Conservation (phyloP, 106 monocot species). For the Hemerocallis citrina region DNA sequence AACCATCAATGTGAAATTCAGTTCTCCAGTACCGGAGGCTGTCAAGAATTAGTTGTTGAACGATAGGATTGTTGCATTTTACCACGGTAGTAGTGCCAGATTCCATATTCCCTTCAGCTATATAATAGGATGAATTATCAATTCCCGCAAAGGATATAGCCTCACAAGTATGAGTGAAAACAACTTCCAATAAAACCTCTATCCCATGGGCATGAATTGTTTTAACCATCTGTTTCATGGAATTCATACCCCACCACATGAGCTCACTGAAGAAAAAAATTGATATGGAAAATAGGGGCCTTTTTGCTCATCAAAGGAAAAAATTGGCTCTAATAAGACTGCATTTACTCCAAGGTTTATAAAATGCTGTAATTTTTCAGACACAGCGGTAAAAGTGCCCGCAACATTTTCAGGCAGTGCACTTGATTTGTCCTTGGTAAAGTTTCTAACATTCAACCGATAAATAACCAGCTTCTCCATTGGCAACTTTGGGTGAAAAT, state of each 20-base stretch:
- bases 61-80: slow-evolving; percentile 50
- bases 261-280: slow-evolving; percentile 69
- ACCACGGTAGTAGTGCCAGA: slow-evolving; percentile 25
- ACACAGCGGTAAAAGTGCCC: slow-evolving; percentile 64
- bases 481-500: slow-evolving; percentile 40
- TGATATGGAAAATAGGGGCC: slow-evolving; percentile 77
- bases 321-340: slow-evolving; percentile 76
- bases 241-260: slow-evolving; percentile 32
- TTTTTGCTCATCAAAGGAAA: slow-evolving; percentile 61
- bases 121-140: slow-evolving; percentile 73
- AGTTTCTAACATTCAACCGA: slow-evolving; percentile 56
- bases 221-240: slow-evolving; percentile 87
- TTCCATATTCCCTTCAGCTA: slow-evolving; percentile 21
- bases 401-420: slow-evolving; percentile 26
- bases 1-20: slow-evolving; percentile 89
- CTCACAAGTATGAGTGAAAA: slow-evolving; percentile 63
- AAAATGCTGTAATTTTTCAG: slow-evolving; percentile 56
- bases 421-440: slow-evolving; percentile 60
- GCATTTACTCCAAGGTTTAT: slow-evolving; percentile 77
- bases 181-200: slow-evolving; percentile 81
- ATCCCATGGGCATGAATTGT: slow-evolving; percentile 62
- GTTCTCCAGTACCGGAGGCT: slow-evolving; percentile 70
- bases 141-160: slow-evolving; percentile 70
- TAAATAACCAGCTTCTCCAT: slow-evolving; percentile 82
- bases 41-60: slow-evolving; percentile 74